phyloP scores from a whole-genome alignment of 2,329 filamentous ascomycete species.

The Stemphylium beticola region DNA sequence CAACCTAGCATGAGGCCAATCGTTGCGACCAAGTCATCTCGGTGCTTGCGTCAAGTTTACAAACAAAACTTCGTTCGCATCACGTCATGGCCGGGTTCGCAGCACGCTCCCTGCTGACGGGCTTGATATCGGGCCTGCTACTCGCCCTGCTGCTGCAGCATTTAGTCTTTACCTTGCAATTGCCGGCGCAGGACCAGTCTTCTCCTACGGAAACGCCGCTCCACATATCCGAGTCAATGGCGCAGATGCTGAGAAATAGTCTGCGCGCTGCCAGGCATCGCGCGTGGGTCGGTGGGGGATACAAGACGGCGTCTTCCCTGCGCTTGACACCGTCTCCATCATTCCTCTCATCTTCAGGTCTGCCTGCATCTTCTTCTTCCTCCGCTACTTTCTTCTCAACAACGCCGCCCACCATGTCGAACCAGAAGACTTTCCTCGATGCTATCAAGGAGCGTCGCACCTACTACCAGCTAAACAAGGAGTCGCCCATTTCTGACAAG shows the following conservation, averaged over 20 bases:
- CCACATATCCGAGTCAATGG: constrained; percentile 28
- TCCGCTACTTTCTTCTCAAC: constrained; percentile 17
- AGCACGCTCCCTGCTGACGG: constrained; percentile 28
- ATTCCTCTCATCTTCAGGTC: constrained; percentile 6
- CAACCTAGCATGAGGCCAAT: neutral
- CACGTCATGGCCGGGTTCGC: constrained; percentile 25
- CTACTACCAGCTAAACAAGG: constrained; percentile 71
- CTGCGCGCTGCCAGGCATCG: constrained; percentile 38
- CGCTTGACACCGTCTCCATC: constrained; percentile 3
- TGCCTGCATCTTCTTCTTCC: constrained; percentile 7
- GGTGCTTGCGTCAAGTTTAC: neutral
- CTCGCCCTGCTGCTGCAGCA: constrained; percentile 36
- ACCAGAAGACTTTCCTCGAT: constrained; percentile 61
- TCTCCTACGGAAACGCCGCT: constrained; percentile 14
- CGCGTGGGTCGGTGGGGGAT: constrained; percentile 22
- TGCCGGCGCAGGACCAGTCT: constrained; percentile 19
- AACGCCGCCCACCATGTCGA: constrained; percentile 46
- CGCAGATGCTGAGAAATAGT: constrained; percentile 42
- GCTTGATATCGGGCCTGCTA: constrained; percentile 34
- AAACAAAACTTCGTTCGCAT: constrained; percentile 6
- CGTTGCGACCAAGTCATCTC: neutral
- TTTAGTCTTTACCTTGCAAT: constrained; percentile 23
- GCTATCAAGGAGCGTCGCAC: constrained; percentile 72
- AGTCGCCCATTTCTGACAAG: constrained; percentile 63
- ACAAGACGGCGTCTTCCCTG: constrained; percentile 23